These are phyloP conservation scores for Tetrahymena thermophila DNA, from an alignment of 73 alveolate species.

Conservation along the genomic window DNA sequence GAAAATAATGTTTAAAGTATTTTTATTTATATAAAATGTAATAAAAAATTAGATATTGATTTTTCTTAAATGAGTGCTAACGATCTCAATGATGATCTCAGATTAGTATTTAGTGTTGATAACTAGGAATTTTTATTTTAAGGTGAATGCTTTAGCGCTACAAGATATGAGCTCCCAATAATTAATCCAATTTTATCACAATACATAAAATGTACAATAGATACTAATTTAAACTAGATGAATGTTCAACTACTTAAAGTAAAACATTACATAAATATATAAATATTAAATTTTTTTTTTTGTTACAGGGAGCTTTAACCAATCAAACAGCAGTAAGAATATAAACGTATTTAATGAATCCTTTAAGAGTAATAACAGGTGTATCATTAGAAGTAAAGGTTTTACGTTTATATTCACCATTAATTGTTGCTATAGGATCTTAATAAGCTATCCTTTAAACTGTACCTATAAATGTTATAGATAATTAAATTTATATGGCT, in stretches of 20 bases:
- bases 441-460: not conserved
- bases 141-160: slow-evolving; percentile 1
- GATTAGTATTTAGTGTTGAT: not conserved
- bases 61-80: not conserved
- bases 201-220: not conserved
- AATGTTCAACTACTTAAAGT: not conserved
- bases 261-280: not conserved
- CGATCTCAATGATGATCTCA: not conserved
- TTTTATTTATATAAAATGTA: not conserved
- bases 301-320: not conserved
- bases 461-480: not conserved
- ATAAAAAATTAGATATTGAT: not conserved
- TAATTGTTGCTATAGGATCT: not conserved
- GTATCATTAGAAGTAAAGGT: not conserved
- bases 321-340: not conserved
- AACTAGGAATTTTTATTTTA: not conserved
- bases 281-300: too few species aligned
- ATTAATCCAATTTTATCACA: not conserved
- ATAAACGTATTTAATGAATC: not conserved
- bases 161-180: not conserved
- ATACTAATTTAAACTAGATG: not conserved
- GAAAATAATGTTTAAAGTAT: not conserved
- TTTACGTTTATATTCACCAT: not conserved
- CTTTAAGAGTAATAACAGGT: not conserved
- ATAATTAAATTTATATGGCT: not conserved